phyloP scores from a whole-genome alignment of 306 rosid genomes.

The Lotus japonicus region DNA sequence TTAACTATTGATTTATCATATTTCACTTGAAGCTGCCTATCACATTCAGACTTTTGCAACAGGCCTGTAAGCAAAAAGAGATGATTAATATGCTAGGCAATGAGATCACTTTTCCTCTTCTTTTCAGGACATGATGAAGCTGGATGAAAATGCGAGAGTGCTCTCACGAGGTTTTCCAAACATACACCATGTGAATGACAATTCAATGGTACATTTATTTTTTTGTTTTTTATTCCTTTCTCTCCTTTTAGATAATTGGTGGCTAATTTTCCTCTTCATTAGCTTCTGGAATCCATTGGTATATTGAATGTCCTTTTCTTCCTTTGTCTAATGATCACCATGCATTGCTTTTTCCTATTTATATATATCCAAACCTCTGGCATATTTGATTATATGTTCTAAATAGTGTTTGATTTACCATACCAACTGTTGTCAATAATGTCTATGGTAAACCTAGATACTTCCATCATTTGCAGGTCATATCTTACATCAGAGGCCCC shows the following conservation, averaged over 20 bases:
- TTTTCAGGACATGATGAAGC: slow-evolving; percentile 77
- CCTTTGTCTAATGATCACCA: neutral
- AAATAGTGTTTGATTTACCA: neutral
- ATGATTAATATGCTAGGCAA: slow-evolving; percentile 7
- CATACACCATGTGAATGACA: slow-evolving; percentile 76
- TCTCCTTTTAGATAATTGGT: neutral
- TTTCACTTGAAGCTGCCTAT: slow-evolving; percentile 9
- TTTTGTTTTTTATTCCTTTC: neutral
- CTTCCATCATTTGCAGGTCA: slow-evolving; percentile 54
- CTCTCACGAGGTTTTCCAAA: slow-evolving; percentile 55
- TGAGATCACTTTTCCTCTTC: neutral
- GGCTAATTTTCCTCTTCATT: neutral
- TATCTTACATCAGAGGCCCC: slow-evolving; percentile 85
- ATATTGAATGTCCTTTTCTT: slow-evolving; percentile 10
- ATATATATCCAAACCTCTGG: neutral
- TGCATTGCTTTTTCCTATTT: neutral
- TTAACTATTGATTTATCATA: neutral
- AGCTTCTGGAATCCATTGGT: slow-evolving; percentile 33
- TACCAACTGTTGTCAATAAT: neutral
- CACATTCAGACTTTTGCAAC: neutral
- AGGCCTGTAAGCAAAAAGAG: neutral
- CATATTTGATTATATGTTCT: neutral
- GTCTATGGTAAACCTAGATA: neutral
- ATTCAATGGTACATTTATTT: slow-evolving; percentile 47
- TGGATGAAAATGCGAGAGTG: slow-evolving; percentile 70